Conservation (phyloP, 805 yeast genomes). For the Myxozyma udenii region DNA sequence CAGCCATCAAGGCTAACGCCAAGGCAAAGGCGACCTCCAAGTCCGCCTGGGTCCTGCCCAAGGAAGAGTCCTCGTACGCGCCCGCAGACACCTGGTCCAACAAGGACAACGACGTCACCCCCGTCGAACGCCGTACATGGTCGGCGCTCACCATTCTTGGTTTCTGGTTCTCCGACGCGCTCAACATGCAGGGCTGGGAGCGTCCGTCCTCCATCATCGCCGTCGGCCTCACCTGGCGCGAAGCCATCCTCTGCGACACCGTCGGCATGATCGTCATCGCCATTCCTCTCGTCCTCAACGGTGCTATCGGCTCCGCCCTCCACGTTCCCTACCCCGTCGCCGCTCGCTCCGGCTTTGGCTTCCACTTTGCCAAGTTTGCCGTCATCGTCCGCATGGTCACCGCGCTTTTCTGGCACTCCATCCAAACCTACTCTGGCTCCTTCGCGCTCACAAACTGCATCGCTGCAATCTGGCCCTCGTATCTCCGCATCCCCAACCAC, state of each 20-base stretch:
- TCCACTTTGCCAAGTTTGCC: slow-evolving; percentile 25
- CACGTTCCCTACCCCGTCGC: slow-evolving; percentile 85
- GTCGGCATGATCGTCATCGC: slow-evolving; percentile 50
- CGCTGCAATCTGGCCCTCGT: slow-evolving; percentile 31
- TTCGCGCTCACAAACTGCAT: slow-evolving; percentile 26
- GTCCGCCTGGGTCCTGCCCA: slow-evolving; percentile 31
- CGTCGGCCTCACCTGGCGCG: slow-evolving; percentile 30
- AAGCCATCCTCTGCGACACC: slow-evolving; percentile 21
- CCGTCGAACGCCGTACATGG: slow-evolving; percentile 28
- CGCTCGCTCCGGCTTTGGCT: slow-evolving; percentile 75
- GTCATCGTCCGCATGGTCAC: slow-evolving; percentile 27
- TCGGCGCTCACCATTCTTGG: slow-evolving; percentile 26
- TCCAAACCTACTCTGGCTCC: slow-evolving; percentile 28
- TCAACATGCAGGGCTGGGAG: slow-evolving; percentile 31
- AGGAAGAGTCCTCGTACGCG: slow-evolving; percentile 30
- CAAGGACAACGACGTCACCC: slow-evolving; percentile 30
- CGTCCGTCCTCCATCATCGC: slow-evolving; percentile 25
- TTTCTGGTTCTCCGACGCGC: slow-evolving; percentile 30
- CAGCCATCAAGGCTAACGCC: slow-evolving; percentile 2
- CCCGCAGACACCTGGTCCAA: slow-evolving; percentile 32
- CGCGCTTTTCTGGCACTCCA: slow-evolving; percentile 30
- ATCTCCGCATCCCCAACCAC: slow-evolving; percentile 25
- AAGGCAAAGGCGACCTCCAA: slow-evolving; percentile 28
- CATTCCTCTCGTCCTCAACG: slow-evolving; percentile 61
- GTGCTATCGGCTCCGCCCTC: slow-evolving; percentile 78